phyloP scores from a whole-genome alignment of 2,329 filamentous ascomycete genomes.

The Neofusicoccum sp. region DNA sequence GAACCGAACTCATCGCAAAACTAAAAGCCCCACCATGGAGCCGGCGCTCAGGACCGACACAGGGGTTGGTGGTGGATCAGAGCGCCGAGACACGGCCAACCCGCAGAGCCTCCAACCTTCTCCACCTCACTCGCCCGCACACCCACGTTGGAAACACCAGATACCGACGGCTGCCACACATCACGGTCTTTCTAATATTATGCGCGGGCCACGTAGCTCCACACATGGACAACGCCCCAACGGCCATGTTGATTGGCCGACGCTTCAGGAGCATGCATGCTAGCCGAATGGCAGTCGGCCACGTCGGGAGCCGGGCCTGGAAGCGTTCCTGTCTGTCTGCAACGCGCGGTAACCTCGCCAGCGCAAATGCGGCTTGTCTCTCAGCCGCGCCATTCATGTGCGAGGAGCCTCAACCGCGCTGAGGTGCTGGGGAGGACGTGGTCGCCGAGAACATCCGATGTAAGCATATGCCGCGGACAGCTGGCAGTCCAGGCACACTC shows the following conservation, averaged over 20 bases:
- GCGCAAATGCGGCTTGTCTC: background rate
- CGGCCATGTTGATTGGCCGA: background rate
- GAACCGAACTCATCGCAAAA: too few relatives aligned
- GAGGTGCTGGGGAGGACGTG: background rate
- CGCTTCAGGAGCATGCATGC: background rate
- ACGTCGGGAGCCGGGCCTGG: background rate
- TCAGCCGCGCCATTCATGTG: background rate
- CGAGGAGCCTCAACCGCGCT: conserved; percentile 1
- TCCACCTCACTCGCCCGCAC: background rate
- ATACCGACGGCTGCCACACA: background rate
- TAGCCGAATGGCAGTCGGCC: conserved; percentile 10
- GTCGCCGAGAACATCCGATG: conserved; percentile 4
- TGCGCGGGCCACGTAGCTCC: conserved; percentile 14
- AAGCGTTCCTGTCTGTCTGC: background rate
- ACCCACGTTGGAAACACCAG: background rate
- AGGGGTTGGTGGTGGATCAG: background rate
- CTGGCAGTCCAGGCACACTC: background rate
- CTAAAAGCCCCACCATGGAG: too few relatives aligned
- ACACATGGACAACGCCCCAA: background rate
- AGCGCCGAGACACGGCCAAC: background rate
- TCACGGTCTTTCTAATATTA: background rate
- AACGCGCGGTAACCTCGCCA: background rate
- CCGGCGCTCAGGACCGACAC: background rate
- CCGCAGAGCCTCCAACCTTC: conserved; percentile 2
- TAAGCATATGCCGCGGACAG: background rate